Base-by-base conservation (phyloP, 148 eudicot species). In the Heliosperma pusillum region DNA sequence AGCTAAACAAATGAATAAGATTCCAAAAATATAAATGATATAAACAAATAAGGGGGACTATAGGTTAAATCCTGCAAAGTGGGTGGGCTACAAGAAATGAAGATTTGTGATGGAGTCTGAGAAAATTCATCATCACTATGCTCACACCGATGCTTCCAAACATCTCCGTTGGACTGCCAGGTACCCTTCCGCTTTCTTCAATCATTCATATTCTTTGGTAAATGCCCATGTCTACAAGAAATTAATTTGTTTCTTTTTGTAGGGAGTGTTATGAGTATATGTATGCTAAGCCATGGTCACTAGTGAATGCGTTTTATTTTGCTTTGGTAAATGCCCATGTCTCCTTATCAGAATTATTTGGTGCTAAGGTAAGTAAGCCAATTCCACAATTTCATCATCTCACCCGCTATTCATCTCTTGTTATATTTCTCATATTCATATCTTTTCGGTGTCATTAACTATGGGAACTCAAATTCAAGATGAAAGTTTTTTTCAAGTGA, bases 251-350 rank as follows among this genome's bases (percentile, higher is more conserved):
- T 42, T 13, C 26, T 63, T 1, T 30, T 42, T 44, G 72, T 81
- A 93, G 98, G 87, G 98, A 94, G 72, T 85, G 89, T 73, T 90
- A 87, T 44, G 73, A 88, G 75, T 91, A 77, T 79, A 90, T 94
- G 97, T 90, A 88, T 80, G 82, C 70, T 11, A 90, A 86, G 83
- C 87, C 90, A 50, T 94, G 98, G 98, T 74, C 87, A 70, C 80
- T 68, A 33, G 90, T 94, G 2, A 80, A 80, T 74, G 84, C 85
- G 33, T 94, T 86, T 66, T 94, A 91, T 76, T 84, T 83, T 19
- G 79, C 84, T 76, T 73, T 87, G 74, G 91, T 91, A 15, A 83
- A 81, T 69, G 89, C 86, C 75, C 71, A 77, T 11, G 71, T 76
- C 44, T 70, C 86, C n/a, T 80, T 93, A 75, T 82, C 85, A 20